Base-by-base conservation (phyloP, 257 asterid genomes). In the Euphrasia confusa region DNA sequence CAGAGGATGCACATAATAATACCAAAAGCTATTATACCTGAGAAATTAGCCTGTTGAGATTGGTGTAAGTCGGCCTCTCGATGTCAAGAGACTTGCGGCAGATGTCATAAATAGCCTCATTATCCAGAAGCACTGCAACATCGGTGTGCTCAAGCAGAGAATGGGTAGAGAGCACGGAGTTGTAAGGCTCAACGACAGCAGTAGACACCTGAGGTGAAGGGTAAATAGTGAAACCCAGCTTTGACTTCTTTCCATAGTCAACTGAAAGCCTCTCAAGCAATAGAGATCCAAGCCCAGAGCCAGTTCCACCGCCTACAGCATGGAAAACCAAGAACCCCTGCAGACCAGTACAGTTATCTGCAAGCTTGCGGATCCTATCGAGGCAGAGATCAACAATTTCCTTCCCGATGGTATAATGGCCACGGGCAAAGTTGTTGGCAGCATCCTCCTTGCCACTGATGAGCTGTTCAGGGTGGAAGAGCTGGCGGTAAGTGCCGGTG, bases 141-240 rank as follows among this genome's bases (percentile, higher is more conserved):
- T 80, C 85, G 0, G 85, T 80, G 78, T 80, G 85, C 70, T 80
- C 85, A 10, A 80, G 78, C 7, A 80, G 82, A 35, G 85, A 80
- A 30, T 80, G 85, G 0, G 85, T 80, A 0, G 80, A 74, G 10
- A 80, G 76, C 14, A 80, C 85, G 5, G 85, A 80, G 67, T 80
- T 80, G 68, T 80, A 80, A 1, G 85, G 85, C 76, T 80, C 86
- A 64, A 81, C 86, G 4, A 81, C 86, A 3, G 86, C 82, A n/a
- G 86, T 81, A 0, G 86, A 81, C 58, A 81, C 82, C 77, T 81
- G 86, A 4, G 86, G 86, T 5, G 83, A 78, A 40, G 86, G 86
- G 65, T 80, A 80, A 12, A 80, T 75, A 37, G 86, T 80, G 53
- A 80, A 80, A 2, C 85, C 85, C 71, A 80, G 24, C 63, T 80